These are phyloP conservation scores for Colletotrichum lentis DNA, from an alignment of 2,329 filamentous ascomycete genomes.

Conservation along the genomic window DNA sequence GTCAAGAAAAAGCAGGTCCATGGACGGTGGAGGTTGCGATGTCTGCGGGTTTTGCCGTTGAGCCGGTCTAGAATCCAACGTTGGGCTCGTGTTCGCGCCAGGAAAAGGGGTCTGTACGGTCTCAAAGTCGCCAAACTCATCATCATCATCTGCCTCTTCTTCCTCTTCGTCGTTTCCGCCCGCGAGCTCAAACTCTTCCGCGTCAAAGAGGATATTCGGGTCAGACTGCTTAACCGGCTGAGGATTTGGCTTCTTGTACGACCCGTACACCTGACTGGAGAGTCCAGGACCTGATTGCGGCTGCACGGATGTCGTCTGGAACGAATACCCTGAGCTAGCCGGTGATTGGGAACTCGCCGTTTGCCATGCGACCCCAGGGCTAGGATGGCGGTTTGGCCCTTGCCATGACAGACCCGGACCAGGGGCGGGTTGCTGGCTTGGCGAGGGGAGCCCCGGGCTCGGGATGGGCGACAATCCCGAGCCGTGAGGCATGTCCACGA, in stretches of 20 bases:
- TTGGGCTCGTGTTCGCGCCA: constrained; percentile 21
- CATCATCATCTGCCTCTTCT: constrained; percentile 49
- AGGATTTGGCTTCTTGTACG: constrained; percentile 9
- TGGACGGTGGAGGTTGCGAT: constrained; percentile 42
- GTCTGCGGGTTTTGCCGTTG: constrained; percentile 37
- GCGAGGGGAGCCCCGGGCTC: constrained; percentile 24
- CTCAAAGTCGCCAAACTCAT: constrained; percentile 70
- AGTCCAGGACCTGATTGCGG: constrained; percentile 41
- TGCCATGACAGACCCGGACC: constrained; percentile 15
- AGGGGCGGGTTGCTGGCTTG: not conserved
- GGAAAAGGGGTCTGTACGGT: constrained; percentile 47
- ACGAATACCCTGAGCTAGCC: constrained; percentile 11
- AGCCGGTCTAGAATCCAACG: constrained; percentile 37
- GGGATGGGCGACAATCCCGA: constrained; percentile 27
- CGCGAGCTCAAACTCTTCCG: constrained; percentile 60
- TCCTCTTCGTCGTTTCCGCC: constrained; percentile 50
- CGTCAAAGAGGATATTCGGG: constrained; percentile 72
- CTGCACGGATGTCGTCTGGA: constrained; percentile 15
- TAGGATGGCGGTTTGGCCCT: constrained; percentile 12
- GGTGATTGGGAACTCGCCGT: constrained; percentile 16
- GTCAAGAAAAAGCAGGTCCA: constrained; percentile 54
- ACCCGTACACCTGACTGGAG: constrained; percentile 13
- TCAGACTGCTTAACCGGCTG: constrained; percentile 43
- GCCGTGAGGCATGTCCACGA: constrained; percentile 41
- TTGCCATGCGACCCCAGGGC: constrained; percentile 16